Evolutionary conservation across 768 basidiomycete genomes (phyloP).

Genomic region (Hericium alpestre): DNA sequence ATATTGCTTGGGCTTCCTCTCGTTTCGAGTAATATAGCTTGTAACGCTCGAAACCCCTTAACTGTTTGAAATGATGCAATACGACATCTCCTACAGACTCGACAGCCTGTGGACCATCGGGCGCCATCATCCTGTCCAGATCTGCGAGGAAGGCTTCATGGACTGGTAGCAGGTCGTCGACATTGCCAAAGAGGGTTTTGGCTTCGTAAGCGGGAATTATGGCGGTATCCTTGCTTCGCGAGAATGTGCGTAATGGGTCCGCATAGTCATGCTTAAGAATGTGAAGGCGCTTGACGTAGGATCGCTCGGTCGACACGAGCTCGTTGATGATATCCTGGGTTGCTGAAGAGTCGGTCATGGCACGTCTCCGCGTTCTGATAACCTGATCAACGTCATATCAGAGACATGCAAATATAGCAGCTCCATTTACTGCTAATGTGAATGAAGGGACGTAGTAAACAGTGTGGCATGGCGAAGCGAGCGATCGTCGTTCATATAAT

Average conservation of each 20-base stretch:
- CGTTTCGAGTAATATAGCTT: constrained; percentile 85
- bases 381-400: not conserved
- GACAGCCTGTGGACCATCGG: constrained; percentile 44
- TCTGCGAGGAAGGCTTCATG: constrained; percentile 80
- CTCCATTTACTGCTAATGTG: too few relatives aligned
- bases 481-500: too few relatives aligned
- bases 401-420: too few relatives aligned
- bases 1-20: constrained; percentile 84
- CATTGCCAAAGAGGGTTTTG: constrained; percentile 87
- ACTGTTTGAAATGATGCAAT: constrained; percentile 75
- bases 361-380: constrained; percentile 35
- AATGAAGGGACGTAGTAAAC: too few relatives aligned
- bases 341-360: constrained; percentile 52
- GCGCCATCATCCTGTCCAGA: constrained; percentile 66
- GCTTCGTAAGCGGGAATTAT: constrained; percentile 88
- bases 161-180: constrained; percentile 81
- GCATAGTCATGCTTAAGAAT: constrained; percentile 85
- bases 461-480: too few relatives aligned
- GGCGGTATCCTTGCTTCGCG: constrained; percentile 72
- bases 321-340: constrained; percentile 74
- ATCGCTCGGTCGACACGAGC: constrained; percentile 78
- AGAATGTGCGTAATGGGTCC: constrained; percentile 79
- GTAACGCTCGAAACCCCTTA: constrained; percentile 83
- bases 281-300: constrained; percentile 75
- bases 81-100: constrained; percentile 77